Evolutionary conservation across 495 filamentous ascomycete genomes (phyloP).

Genomic region (Podospora fimiseda): DNA sequence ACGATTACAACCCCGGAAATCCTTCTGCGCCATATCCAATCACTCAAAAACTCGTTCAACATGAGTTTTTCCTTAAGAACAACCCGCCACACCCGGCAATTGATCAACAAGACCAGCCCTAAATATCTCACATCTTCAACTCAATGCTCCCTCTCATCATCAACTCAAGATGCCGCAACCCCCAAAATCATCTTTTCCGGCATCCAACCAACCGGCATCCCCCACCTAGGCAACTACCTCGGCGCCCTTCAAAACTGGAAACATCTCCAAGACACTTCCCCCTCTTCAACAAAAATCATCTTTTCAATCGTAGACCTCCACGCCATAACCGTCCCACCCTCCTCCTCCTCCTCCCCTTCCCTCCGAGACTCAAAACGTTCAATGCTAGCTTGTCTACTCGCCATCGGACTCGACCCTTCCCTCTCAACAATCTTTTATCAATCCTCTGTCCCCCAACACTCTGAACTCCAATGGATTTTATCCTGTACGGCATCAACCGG

Average conservation of each 20-base stretch:
- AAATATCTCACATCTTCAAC: neutral
- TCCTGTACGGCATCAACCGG: conserved; percentile 85
- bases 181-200: conserved; percentile 72
- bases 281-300: conserved; percentile 52
- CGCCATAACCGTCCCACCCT: conserved; percentile 75
- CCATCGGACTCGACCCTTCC: conserved; percentile 72
- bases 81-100: neutral
- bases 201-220: conserved; percentile 91
- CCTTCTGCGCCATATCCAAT: neutral
- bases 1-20: too few relatives aligned
- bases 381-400: conserved; percentile 71
- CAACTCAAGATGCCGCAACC: neutral
- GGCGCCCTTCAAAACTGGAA: conserved; percentile 89
- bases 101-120: neutral
- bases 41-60: neutral
- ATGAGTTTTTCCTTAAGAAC: neutral
- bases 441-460: conserved; percentile 65
- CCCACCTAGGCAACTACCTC: conserved; percentile 95
- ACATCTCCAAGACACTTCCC: conserved; percentile 59
- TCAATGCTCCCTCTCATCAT: neutral
- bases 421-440: conserved; percentile 81
- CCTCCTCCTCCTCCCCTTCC: conserved; percentile 41
- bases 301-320: conserved; percentile 91
- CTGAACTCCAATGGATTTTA: conserved; percentile 93
- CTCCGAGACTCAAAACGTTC: conserved; percentile 61